Conservation (phyloP, 2,329 filamentous ascomycete species). For the Arthrobotrys conoides region DNA sequence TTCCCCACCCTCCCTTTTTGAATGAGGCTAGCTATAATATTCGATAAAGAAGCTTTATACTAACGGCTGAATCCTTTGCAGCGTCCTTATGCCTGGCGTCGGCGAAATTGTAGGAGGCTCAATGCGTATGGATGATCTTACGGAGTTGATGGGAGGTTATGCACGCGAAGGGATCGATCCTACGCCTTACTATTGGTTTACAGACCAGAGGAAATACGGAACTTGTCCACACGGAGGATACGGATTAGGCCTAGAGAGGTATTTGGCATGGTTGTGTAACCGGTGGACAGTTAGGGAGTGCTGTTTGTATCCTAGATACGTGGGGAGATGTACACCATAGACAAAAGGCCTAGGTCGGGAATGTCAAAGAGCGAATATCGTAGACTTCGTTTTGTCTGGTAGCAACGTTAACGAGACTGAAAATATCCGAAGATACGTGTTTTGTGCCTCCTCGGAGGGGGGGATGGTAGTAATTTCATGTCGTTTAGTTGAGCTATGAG, state of each 20-base stretch:
- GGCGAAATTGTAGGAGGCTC: slow-evolving; percentile 96
- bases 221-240: slow-evolving; percentile 93
- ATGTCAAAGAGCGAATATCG: too few species aligned
- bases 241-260: slow-evolving; percentile 88
- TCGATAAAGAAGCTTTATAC: neutral
- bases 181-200: slow-evolving; percentile 97
- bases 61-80: slow-evolving; percentile 24
- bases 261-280: slow-evolving; percentile 76
- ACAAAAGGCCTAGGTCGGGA: too few species aligned
- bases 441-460: too few species aligned
- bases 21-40: neutral
- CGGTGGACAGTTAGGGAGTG: slow-evolving; percentile 75
- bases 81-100: slow-evolving; percentile 86
- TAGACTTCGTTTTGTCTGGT: too few species aligned
- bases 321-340: slow-evolving; percentile 83
- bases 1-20: neutral
- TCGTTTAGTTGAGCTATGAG: too few species aligned
- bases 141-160: slow-evolving; percentile 90
- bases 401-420: too few species aligned
- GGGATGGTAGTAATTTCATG: too few species aligned
- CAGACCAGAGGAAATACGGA: slow-evolving; percentile 96
- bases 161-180: slow-evolving; percentile 87
- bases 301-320: slow-evolving; percentile 84
- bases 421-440: too few species aligned
- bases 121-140: slow-evolving; percentile 94